These are phyloP conservation scores for Scedosporium boydii DNA, from an alignment of 2,329 filamentous ascomycete genomes.

Conservation along the genomic window DNA sequence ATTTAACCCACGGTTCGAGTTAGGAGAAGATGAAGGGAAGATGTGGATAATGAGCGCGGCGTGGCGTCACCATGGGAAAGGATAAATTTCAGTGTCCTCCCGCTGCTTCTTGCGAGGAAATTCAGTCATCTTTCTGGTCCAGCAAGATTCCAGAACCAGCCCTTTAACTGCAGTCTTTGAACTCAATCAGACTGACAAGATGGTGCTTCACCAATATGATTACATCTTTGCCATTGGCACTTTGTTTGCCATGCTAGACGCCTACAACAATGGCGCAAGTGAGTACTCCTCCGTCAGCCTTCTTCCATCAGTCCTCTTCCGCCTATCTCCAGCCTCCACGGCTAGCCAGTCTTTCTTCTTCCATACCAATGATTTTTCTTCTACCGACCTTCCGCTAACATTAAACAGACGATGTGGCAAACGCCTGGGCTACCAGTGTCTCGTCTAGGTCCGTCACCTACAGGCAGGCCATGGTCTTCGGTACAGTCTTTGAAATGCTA, in stretches of 20 bases:
- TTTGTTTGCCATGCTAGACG: slow-evolving; percentile 65
- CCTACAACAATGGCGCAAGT: slow-evolving; percentile 74
- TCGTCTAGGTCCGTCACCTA: slow-evolving; percentile 70
- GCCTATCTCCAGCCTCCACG: neutral
- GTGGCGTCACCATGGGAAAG: neutral
- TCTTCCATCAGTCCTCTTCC: neutral
- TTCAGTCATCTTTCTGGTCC: neutral
- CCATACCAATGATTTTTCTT: neutral
- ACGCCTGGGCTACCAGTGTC: slow-evolving; percentile 72
- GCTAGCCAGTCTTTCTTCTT: neutral
- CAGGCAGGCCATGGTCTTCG: slow-evolving; percentile 57
- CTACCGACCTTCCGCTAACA: neutral
- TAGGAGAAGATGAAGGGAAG: neutral
- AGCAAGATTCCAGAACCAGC: neutral
- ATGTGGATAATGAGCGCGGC: no score
- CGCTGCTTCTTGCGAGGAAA: neutral
- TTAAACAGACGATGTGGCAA: slow-evolving; percentile 70
- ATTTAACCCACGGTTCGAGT: neutral
- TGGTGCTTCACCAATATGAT: slow-evolving; percentile 52
- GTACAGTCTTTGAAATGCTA: slow-evolving; percentile 57
- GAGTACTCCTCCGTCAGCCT: slow-evolving; percentile 24
- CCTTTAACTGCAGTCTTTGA: neutral
- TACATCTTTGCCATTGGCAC: slow-evolving; percentile 71
- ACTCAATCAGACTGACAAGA: slow-evolving; percentile 15
- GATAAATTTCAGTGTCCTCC: neutral